phyloP scores from a whole-genome alignment of 805 yeast species.

The Lachancea waltii region DNA sequence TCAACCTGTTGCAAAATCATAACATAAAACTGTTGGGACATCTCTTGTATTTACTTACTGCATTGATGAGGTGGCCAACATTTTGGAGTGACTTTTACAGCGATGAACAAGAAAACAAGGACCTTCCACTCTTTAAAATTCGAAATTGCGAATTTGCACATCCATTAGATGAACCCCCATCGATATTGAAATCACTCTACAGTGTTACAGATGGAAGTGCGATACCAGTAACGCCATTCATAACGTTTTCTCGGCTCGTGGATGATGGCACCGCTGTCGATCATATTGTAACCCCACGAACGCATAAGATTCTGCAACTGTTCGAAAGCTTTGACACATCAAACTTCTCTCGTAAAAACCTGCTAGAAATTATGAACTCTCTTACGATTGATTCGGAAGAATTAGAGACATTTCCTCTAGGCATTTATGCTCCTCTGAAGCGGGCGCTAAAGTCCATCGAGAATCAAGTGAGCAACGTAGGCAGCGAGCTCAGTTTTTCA shows the following conservation, averaged over 20 bases:
- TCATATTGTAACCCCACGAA: conserved; percentile 57
- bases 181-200: conserved; percentile 39
- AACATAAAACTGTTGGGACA: conserved; percentile 40
- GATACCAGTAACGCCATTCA: conserved; percentile 39
- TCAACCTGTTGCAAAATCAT: conserved; percentile 43
- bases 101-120: conserved; percentile 9
- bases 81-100: conserved; percentile 56
- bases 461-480: conserved; percentile 46
- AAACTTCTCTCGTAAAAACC: conserved; percentile 43
- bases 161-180: conserved; percentile 32
- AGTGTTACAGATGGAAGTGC: conserved; percentile 26
- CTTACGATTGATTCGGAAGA: conserved; percentile 44
- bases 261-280: conserved; percentile 59
- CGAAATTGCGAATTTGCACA: conserved; percentile 18
- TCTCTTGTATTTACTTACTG: conserved; percentile 53
- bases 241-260: conserved; percentile 60
- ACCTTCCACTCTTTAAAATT: neutral
- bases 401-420: conserved; percentile 67
- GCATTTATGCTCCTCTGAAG: conserved; percentile 59
- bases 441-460: conserved; percentile 53
- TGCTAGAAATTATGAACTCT: conserved; percentile 57
- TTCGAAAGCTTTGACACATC: conserved; percentile 59
- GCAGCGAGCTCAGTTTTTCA: conserved; percentile 36
- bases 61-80: conserved; percentile 71
- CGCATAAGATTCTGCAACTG: conserved; percentile 49